These are phyloP conservation scores for Karstenula rhodostoma DNA, from an alignment of 2,329 filamentous ascomycete genomes.

Conservation along the genomic window DNA sequence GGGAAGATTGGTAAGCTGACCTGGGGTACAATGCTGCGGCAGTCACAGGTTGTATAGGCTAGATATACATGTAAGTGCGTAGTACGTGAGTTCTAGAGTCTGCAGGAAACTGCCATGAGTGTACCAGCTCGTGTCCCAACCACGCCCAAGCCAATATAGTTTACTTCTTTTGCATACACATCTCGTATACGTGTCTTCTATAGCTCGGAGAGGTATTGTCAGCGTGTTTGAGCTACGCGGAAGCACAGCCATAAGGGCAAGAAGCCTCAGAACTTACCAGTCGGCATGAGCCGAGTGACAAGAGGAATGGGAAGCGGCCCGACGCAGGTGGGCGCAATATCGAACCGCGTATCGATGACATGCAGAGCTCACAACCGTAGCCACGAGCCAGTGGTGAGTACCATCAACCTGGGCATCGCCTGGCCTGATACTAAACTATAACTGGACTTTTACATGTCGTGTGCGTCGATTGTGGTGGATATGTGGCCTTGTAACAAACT, in stretches of 20 bases:
- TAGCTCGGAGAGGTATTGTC: constrained; percentile 7
- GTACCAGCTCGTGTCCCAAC: background rate
- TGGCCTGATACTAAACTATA: background rate
- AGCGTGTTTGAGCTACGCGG: constrained; percentile 6
- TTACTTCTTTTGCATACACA: constrained; percentile 6
- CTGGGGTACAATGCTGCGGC: background rate
- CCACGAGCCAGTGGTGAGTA: background rate
- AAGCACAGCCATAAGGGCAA: background rate
- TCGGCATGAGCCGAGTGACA: constrained; percentile 1
- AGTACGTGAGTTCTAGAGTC: background rate
- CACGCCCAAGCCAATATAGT: constrained; percentile 12
- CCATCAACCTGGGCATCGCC: background rate
- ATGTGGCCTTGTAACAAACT: background rate
- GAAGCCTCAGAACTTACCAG: background rate
- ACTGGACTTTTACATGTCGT: background rate
- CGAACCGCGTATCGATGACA: background rate
- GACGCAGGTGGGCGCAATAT: constrained; percentile 12
- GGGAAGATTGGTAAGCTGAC: background rate
- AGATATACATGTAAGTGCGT: background rate
- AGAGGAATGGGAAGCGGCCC: constrained; percentile 12
- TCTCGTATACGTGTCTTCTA: constrained; percentile 14
- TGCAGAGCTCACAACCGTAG: background rate
- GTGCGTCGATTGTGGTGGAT: background rate
- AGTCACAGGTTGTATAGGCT: background rate
- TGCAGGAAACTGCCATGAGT: background rate